These are phyloP conservation scores for Candida sanyiensis DNA, from an alignment of 805 yeast species.

Conservation along the genomic window DNA sequence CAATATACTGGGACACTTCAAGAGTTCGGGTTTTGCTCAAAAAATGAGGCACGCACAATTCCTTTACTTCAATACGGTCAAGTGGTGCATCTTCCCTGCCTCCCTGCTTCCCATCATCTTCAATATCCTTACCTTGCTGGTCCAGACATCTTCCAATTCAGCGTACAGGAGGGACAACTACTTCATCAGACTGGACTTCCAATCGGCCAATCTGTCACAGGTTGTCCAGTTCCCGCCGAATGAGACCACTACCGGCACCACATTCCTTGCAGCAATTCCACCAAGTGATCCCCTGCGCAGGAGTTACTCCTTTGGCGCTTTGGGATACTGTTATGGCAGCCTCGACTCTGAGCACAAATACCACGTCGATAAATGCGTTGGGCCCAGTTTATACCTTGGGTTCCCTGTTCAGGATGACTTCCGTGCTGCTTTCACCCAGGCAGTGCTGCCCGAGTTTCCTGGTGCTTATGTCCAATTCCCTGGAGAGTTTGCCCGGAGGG, in stretches of 20 bases:
- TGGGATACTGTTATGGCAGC: slow-evolving; percentile 9
- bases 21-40: no score
- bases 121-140: slow-evolving; percentile 4
- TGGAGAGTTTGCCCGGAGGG: background rate
- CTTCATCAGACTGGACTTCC: slow-evolving; percentile 9
- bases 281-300: background rate
- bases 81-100: slow-evolving; percentile 8
- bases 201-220: slow-evolving; percentile 4
- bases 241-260: background rate
- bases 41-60: background rate
- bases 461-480: slow-evolving; percentile 6
- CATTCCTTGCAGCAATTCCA: background rate
- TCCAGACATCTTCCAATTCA: background rate
- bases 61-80: slow-evolving; percentile 6
- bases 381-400: slow-evolving; percentile 6
- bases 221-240: background rate
- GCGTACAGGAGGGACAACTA: slow-evolving; percentile 3
- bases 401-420: slow-evolving; percentile 3
- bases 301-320: slow-evolving; percentile 7
- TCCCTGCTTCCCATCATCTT: slow-evolving; percentile 8
- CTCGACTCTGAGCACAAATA: background rate
- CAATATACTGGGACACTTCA: no score
- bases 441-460: slow-evolving; percentile 3
- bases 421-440: background rate
- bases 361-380: background rate